Base-by-base conservation (phyloP, 805 yeast species). In the Metschnikowia reukaufii region DNA sequence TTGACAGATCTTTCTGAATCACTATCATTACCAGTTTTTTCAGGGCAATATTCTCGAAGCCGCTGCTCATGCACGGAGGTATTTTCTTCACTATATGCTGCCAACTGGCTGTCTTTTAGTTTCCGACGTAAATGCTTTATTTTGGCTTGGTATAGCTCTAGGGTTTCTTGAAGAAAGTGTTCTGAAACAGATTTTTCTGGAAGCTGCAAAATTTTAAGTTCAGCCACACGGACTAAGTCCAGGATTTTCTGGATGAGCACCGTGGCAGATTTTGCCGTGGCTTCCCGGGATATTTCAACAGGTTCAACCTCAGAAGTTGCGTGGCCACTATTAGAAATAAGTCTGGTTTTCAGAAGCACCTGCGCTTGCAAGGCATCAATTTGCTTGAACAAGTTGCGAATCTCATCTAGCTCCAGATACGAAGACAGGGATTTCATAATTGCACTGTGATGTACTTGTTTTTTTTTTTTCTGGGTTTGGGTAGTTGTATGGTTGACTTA, bases 51-150 rank as follows among this genome's bases (percentile, higher is more conserved):
- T 51, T 59, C 60, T 8, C 54, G 56, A 10, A 72, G 55, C 46
- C 75, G 49, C 36, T 65, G 65, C 39, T 62, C 51, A 50, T 70
- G 75, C 4, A 62, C 51, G 10, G 55, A 42, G 27, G 64, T 65
- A 30, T 57, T 59, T 44, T 67, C 66, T 30, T 56, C 42, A 4
- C 53, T 49, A 38, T 65, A 57, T 4, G 67, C 57, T 15, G 51
- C 48, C 33, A 71, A 44, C 45, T 69, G 74, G 9, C 62, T 53
- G 8, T 63, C 56, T 45, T 65, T 62, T 4, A 69, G 60, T 35
- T 61, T 53, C 4, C 43, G 39, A 39, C 59, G 62, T 31, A 71
- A 51, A 8, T 59, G 46, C 9, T 30, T 38, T 10, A 57, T 50
- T 35, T 62, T 65, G 21, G 54, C 49, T 17, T 50, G 46, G 47